A percentile compares a stretch with the other conserved stretches of the same genome.
Evolutionary conservation across 208 protist species (phyloP).

Genomic region (Wallacemonas sp.): DNA sequence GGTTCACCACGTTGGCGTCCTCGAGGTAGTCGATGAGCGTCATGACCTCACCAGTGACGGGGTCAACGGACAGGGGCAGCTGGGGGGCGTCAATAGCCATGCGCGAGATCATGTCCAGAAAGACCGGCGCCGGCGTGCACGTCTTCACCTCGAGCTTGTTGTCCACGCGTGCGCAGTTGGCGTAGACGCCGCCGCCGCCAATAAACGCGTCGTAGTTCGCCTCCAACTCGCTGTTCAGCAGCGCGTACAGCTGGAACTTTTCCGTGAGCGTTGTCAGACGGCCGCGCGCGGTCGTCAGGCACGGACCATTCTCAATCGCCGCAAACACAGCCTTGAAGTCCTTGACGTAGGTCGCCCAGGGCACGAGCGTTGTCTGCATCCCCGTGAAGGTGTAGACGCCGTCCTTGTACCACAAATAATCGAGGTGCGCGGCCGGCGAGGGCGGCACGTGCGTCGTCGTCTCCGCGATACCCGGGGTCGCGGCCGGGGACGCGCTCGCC

Average conservation of each 20-base stretch:
- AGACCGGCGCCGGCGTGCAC: slow-evolving; percentile 58
- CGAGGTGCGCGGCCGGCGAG: neutral
- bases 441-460: neutral
- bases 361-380: slow-evolving; percentile 63
- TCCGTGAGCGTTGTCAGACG: slow-evolving; percentile 74
- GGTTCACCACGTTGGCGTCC: slow-evolving; percentile 52
- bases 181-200: slow-evolving; percentile 71
- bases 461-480: neutral
- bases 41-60: slow-evolving; percentile 27
- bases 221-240: slow-evolving; percentile 80
- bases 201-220: slow-evolving; percentile 41
- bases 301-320: slow-evolving; percentile 85
- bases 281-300: slow-evolving; percentile 75
- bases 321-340: slow-evolving; percentile 67
- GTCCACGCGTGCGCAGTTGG: slow-evolving; percentile 68
- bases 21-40: slow-evolving; percentile 71
- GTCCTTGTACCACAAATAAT: slow-evolving; percentile 15
- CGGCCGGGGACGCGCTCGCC: neutral
- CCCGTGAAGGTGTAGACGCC: slow-evolving; percentile 66
- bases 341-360: slow-evolving; percentile 77
- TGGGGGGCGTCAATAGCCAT: slow-evolving; percentile 70
- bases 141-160: slow-evolving; percentile 67
- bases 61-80: slow-evolving; percentile 57
- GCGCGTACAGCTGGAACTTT: slow-evolving; percentile 83
- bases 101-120: slow-evolving; percentile 71